These are phyloP conservation scores for Ogataea henricii DNA, from an alignment of 805 yeast genomes.

Conservation along the genomic window DNA sequence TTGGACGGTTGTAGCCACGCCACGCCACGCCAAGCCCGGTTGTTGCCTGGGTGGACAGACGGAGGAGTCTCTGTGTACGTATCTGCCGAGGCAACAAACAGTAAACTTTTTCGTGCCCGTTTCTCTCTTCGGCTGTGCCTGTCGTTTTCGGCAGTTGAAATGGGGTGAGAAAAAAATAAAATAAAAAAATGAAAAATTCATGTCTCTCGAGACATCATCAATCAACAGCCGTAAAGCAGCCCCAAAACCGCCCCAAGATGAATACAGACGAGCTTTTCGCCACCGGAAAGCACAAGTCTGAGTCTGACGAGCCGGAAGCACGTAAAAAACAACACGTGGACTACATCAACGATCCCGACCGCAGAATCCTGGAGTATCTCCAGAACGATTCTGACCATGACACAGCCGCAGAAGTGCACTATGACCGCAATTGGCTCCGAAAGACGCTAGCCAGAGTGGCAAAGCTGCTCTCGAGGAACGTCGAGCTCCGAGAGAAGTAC, in stretches of 20 bases:
- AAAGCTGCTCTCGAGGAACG: constrained; percentile 10
- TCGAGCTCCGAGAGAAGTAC: constrained; percentile 14
- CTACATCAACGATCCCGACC: background rate
- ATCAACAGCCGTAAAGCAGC: too few relatives aligned
- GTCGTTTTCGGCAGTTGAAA: background rate
- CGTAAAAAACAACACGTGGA: background rate
- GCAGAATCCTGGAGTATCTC: constrained; percentile 12
- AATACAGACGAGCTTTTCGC: constrained; percentile 10
- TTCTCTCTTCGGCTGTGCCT: background rate
- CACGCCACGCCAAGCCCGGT: too few relatives aligned
- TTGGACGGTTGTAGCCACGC: too few relatives aligned
- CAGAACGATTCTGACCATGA: constrained; percentile 6
- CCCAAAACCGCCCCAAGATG: constrained; percentile 1
- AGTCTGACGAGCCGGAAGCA: background rate
- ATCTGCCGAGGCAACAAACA: too few relatives aligned
- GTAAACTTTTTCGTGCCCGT: too few relatives aligned
- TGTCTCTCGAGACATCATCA: too few relatives aligned
- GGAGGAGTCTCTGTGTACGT: too few relatives aligned
- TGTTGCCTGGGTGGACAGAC: too few relatives aligned
- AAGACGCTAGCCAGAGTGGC: constrained; percentile 13
- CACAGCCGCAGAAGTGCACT: background rate
- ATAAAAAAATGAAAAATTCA: background rate
- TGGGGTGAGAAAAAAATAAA: background rate
- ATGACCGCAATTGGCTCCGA: constrained; percentile 17
- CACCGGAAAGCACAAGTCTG: constrained; percentile 1